Evolutionary conservation across 805 yeast genomes (phyloP), one percentile per base, ranked within the genome.

Genomic region (Candida nemodendra): DNA sequence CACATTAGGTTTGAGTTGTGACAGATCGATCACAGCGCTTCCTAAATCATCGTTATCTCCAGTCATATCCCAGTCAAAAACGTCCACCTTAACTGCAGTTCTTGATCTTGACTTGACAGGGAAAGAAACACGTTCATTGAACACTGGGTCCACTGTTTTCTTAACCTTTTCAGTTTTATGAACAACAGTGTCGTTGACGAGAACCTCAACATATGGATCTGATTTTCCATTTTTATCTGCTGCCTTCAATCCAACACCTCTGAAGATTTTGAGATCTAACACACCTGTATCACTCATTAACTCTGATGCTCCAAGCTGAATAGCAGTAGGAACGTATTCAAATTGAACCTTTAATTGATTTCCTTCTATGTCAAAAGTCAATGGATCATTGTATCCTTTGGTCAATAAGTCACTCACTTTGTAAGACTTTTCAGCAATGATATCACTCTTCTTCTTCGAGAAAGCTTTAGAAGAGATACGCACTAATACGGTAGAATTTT

Each of bases 21-120:
- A 60, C 13, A 81, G 57, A 48, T 81, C 81, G 24, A 84, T 45
- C 1, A 44, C 47, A 6, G 71, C 74, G 23, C 61, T 50, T 29
- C 90, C 90, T 34, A 85, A 59, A 17, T 70, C 56, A 45, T 78
- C 84, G 59, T 81, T 78, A 35, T 71, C 75, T 45, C 86, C 90
- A 17, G 89, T 74, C 56, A 82, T 70, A 61, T 85, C 93, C 91
- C 91, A 85, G 59, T 85, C 93, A 52, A 64, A 75, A 13, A 81
- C 77, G 30, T 71, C 72, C 17, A 81, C 48, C 23, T 59, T 44
- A 19, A 83, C 56, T 13, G 64, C 51, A 18, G 74, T 65, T 54
- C 84, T 72, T 2, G 79, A 64, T 59, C 87, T 76, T 0, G 93
- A 82, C 25, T 75, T 69, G 41, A 84, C 59, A 4, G 84, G 80